Evolutionary conservation across 495 filamentous ascomycete genomes (phyloP).

Genomic region (Viridothelium virens): DNA sequence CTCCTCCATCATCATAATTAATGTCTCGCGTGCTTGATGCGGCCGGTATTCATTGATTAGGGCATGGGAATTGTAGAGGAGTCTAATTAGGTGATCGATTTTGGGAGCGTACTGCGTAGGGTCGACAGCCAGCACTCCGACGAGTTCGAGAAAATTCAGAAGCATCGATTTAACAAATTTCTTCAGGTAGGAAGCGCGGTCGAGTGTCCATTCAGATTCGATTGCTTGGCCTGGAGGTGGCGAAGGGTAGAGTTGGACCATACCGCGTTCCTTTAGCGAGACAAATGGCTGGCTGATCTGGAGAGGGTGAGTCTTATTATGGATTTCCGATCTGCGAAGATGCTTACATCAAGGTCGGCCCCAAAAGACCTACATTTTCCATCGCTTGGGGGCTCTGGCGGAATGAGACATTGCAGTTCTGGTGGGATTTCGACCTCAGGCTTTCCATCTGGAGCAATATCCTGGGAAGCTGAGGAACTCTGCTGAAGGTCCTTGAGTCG

Average conservation of each 20-base stretch:
- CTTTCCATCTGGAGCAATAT: constrained; percentile 21
- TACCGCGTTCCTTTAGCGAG: constrained; percentile 57
- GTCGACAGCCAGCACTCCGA: constrained; percentile 58
- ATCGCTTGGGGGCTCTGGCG: constrained; percentile 57
- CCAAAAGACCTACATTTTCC: constrained; percentile 69
- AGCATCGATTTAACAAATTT: constrained; percentile 72
- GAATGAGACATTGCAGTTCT: constrained; percentile 71
- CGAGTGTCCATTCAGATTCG: constrained; percentile 40
- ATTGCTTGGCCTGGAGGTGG: constrained; percentile 31
- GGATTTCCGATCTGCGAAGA: constrained; percentile 20
- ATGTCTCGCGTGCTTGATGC: constrained; percentile 84
- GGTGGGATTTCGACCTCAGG: constrained; percentile 46
- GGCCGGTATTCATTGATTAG: constrained; percentile 90
- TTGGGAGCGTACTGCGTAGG: constrained; percentile 51
- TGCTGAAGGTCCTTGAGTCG: constrained; percentile 49
- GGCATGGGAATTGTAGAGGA: constrained; percentile 84
- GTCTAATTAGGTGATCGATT: constrained; percentile 62
- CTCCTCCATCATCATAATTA: constrained; percentile 88
- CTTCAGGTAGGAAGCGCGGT: constrained; percentile 69
- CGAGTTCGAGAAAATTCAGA: constrained; percentile 75
- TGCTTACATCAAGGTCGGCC: constrained; percentile 53
- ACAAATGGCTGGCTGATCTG: constrained; percentile 57
- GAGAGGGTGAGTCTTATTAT: constrained; percentile 18
- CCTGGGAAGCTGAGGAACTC: constrained; percentile 10
- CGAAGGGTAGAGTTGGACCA: constrained; percentile 38